Conservation (phyloP, 78 protist species). For the Dictyostelium brefeldianum region DNA sequence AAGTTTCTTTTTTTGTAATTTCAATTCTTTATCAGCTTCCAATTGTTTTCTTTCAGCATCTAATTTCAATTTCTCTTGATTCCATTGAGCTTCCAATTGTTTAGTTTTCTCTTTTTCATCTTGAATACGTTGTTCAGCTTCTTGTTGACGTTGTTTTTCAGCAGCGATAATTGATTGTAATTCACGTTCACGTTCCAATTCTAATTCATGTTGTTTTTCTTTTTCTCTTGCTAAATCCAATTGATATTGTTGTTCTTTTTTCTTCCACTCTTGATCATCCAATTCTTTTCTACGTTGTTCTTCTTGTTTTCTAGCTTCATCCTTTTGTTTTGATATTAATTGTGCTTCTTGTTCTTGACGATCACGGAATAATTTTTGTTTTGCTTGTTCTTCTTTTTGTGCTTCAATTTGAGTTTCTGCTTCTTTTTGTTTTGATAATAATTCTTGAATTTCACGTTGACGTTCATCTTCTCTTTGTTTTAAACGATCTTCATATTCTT, state of each 20-base stretch:
- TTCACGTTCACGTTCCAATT: slow-evolving; percentile 42
- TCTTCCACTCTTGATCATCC: slow-evolving; percentile 59
- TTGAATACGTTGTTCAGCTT: slow-evolving; percentile 23
- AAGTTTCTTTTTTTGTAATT: slow-evolving; percentile 11
- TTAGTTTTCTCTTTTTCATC: slow-evolving; percentile 42
- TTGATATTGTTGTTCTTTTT: slow-evolving; percentile 38
- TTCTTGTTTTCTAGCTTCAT: not conserved
- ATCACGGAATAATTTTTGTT: not conserved
- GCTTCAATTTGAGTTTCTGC: slow-evolving; percentile 25
- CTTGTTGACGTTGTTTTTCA: slow-evolving; percentile 30
- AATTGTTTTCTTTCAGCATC: slow-evolving; percentile 26
- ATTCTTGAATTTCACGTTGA: slow-evolving; percentile 11
- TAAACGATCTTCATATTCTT: slow-evolving; percentile 49
- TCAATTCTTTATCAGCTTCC: slow-evolving; percentile 42
- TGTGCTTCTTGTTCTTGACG: slow-evolving; percentile 26
- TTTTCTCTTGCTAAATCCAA: not conserved
- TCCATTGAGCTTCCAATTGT: slow-evolving; percentile 23
- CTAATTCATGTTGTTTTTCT: slow-evolving; percentile 25
- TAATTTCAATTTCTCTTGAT: not conserved
- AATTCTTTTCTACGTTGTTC: not conserved
- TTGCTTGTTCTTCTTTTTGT: not conserved
- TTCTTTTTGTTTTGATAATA: slow-evolving; percentile 25
- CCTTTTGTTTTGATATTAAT: not conserved
- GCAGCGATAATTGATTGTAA: not conserved
- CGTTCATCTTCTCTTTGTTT: slow-evolving; percentile 41